These are phyloP conservation scores for Sugiyamaella americana DNA, from an alignment of 805 yeast species.

Conservation along the genomic window DNA sequence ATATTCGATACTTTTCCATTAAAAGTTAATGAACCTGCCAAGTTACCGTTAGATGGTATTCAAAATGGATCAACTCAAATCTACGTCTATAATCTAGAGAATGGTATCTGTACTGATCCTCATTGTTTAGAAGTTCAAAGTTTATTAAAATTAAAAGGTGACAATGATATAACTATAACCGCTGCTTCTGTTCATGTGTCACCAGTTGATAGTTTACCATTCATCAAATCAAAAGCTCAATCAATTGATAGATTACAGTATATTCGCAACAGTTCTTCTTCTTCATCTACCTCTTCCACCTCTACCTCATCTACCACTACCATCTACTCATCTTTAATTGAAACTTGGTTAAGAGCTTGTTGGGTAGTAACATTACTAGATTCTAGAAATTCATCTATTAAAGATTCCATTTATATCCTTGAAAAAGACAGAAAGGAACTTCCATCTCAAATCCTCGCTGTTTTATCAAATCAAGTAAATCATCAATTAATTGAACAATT, in stretches of 20 bases:
- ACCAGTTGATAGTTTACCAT: slow-evolving; percentile 16
- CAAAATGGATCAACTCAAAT: slow-evolving; percentile 3
- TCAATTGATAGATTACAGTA: neutral
- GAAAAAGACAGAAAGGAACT: slow-evolving; percentile 6
- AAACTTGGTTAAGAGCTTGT: slow-evolving; percentile 16
- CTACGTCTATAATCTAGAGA: slow-evolving; percentile 21
- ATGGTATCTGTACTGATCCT: slow-evolving; percentile 28
- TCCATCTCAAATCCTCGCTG: slow-evolving; percentile 6
- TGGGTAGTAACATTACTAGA: slow-evolving; percentile 18
- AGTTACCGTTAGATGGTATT: slow-evolving; percentile 5
- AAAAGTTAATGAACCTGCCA: slow-evolving; percentile 16
- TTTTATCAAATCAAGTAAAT: slow-evolving; percentile 10
- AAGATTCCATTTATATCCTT: slow-evolving; percentile 12
- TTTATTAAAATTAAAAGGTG: slow-evolving; percentile 13
- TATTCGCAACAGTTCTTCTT: neutral
- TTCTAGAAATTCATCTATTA: slow-evolving; percentile 1
- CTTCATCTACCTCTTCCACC: slow-evolving; percentile 4
- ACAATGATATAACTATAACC: slow-evolving; percentile 2
- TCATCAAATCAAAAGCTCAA: slow-evolving; percentile 3
- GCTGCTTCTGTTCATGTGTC: slow-evolving; percentile 10
- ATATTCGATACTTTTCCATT: slow-evolving; percentile 33
- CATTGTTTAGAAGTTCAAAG: slow-evolving; percentile 22
- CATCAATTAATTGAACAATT: slow-evolving; percentile 10
- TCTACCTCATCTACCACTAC: slow-evolving; percentile 2
- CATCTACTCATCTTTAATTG: slow-evolving; percentile 14